Base-by-base conservation (phyloP, 2,329 filamentous ascomycete genomes). In the Fonsecaea monophora region DNA sequence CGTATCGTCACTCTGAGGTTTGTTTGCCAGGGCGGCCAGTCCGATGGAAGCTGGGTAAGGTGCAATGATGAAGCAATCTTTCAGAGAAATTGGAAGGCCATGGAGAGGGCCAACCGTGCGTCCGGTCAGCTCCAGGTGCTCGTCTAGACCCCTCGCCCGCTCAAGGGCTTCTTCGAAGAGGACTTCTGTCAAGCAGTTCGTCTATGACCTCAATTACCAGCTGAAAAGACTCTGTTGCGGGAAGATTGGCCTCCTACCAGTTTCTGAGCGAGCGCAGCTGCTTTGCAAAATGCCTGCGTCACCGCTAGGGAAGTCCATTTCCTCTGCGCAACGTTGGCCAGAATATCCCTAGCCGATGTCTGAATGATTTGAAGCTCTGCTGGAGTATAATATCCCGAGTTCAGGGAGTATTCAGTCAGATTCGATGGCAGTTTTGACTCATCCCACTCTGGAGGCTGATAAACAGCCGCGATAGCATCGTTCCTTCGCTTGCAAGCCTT, bases 31-130 rank as follows among this genome's bases (percentile, higher is more conserved):
- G n/a, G n/a, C n/a, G n/a, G n/a, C n/a, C 37, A 7, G 13, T 40
- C 37, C 37, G 3, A 40, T 12, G 8, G 13, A 13, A 12, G 37
- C 37, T 7, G 37, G 9, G 6, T 7, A 40, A 40, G 37, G 13
- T 40, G 9, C 13, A 12, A 40, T 40, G 8, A n/a, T 3, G 12
- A 21, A 18, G 10, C 21, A n/a, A n/a, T 53, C 82, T 67, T 83
- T 83, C 25, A 83, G 67, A 57, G 79, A 87, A 42, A 89, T 76
- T 3, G 87, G 87, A 1, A 89, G 78, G 2, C 87, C 87, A 71
- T 90, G 87, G 0, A 90, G 79, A 1, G 87, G 86, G 0, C 87
- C 88, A 1, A 85, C 72, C 0, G 84, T 78, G 61, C 74, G 74
- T 5, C 77, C 76, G 65, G 81, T 75, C 10, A 77, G 61, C 48